Conservation (phyloP, 2,329 filamentous ascomycete species). For the Plenodomus tracheiphilus region DNA sequence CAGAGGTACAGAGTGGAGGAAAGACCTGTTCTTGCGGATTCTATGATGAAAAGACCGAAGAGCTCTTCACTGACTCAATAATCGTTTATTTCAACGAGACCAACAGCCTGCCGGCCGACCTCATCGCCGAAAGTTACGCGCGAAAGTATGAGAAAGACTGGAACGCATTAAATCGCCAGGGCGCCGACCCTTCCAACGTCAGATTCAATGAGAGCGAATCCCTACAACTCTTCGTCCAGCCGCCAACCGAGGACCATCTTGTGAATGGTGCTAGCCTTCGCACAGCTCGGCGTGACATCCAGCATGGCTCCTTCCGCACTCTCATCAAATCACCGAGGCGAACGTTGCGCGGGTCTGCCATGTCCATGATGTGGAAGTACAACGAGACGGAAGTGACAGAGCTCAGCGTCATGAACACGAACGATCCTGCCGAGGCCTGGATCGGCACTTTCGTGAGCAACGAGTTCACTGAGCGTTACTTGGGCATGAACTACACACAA, state of each 20-base stretch:
- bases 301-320: slow-evolving; percentile 53
- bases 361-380: slow-evolving; percentile 52
- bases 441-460: slow-evolving; percentile 45
- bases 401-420: slow-evolving; percentile 52
- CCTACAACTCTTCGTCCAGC: slow-evolving; percentile 43
- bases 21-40: slow-evolving; percentile 53
- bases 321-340: slow-evolving; percentile 47
- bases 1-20: slow-evolving; percentile 3
- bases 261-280: slow-evolving; percentile 51
- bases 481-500: slow-evolving; percentile 49
- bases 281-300: slow-evolving; percentile 51
- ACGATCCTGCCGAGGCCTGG: slow-evolving; percentile 44
- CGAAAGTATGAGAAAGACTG: slow-evolving; percentile 53
- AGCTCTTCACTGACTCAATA: slow-evolving; percentile 52
- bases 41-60: slow-evolving; percentile 43
- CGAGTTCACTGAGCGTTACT: slow-evolving; percentile 43
- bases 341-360: slow-evolving; percentile 46
- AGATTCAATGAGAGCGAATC: slow-evolving; percentile 38
- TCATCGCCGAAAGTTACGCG: slow-evolving; percentile 47
- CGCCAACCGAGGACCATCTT: slow-evolving; percentile 42
- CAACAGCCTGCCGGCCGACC: slow-evolving; percentile 37
- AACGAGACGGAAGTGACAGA: slow-evolving; percentile 51
- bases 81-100: slow-evolving; percentile 58
- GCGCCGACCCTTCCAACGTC: slow-evolving; percentile 47
- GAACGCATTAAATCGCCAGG: slow-evolving; percentile 51